These are phyloP conservation scores for Backusella liffmaniae DNA, from an alignment of 192 early-diverging fungal species.

Conservation along the genomic window DNA sequence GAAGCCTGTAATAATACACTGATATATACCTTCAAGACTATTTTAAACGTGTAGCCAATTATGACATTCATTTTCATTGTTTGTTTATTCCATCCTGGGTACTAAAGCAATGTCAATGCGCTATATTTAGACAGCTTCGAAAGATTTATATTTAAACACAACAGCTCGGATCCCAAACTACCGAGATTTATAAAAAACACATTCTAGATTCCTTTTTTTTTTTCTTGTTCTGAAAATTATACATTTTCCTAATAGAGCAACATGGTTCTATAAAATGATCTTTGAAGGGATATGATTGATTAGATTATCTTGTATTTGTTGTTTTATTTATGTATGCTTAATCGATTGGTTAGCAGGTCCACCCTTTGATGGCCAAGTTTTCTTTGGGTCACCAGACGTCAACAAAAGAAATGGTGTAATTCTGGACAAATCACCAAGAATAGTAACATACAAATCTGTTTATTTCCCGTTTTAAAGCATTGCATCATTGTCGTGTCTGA, in stretches of 20 bases:
- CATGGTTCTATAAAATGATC: neutral
- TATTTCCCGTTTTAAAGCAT: neutral
- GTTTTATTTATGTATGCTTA: neutral
- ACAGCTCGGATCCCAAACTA: neutral
- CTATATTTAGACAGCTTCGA: neutral
- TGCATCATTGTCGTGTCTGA: no score
- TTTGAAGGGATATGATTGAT: neutral
- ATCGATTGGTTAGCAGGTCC: neutral
- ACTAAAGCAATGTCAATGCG: neutral
- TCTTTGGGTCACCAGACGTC: neutral
- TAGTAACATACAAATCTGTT: neutral
- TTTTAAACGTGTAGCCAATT: no score
- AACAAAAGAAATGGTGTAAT: neutral
- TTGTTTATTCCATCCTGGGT: neutral
- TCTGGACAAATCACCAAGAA: neutral
- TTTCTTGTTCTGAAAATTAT: neutral
- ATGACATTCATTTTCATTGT: no score
- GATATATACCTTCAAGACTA: no score
- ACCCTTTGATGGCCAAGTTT: neutral
- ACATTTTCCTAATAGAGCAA: neutral
- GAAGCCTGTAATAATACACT: no score
- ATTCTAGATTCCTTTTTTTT: neutral
- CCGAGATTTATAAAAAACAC: neutral
- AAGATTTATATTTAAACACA: neutral
- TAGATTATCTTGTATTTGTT: neutral